phyloP scores from a whole-genome alignment of 2,329 filamentous ascomycete species.

The Huntiella omanensis region DNA sequence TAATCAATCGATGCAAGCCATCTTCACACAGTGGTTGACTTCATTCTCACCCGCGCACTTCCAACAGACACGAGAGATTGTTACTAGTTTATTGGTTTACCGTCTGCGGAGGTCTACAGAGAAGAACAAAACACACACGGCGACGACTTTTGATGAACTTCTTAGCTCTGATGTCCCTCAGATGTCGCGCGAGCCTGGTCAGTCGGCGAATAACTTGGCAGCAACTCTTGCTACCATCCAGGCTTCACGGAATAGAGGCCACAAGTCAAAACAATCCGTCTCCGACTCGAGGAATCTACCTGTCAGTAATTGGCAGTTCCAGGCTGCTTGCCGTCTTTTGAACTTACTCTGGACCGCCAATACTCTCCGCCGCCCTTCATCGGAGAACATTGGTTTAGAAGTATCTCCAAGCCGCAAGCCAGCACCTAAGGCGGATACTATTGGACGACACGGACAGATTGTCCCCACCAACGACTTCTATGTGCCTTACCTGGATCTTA shows the following conservation, averaged over 20 bases:
- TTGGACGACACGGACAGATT: slow-evolving; percentile 33
- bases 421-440: background rate
- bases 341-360: slow-evolving; percentile 70
- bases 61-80: slow-evolving; percentile 53
- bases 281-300: background rate
- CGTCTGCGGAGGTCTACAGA: slow-evolving; percentile 53
- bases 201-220: background rate
- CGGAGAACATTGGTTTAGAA: slow-evolving; percentile 11
- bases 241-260: background rate
- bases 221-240: background rate
- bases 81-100: slow-evolving; percentile 64
- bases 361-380: slow-evolving; percentile 20
- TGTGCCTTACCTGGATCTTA: slow-evolving; percentile 64
- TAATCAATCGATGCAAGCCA: slow-evolving; percentile 51
- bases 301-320: slow-evolving; percentile 72
- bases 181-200: background rate
- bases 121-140: slow-evolving; percentile 33
- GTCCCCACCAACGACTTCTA: slow-evolving; percentile 75
- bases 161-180: slow-evolving; percentile 52
- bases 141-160: slow-evolving; percentile 40
- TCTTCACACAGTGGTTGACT: slow-evolving; percentile 62
- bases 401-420: slow-evolving; percentile 17
- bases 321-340: slow-evolving; percentile 61
- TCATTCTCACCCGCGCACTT: slow-evolving; percentile 50
- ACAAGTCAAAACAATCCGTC: background rate